Conservation (phyloP, 805 yeast species). For the Saccharomyces cerevisiae region DNA sequence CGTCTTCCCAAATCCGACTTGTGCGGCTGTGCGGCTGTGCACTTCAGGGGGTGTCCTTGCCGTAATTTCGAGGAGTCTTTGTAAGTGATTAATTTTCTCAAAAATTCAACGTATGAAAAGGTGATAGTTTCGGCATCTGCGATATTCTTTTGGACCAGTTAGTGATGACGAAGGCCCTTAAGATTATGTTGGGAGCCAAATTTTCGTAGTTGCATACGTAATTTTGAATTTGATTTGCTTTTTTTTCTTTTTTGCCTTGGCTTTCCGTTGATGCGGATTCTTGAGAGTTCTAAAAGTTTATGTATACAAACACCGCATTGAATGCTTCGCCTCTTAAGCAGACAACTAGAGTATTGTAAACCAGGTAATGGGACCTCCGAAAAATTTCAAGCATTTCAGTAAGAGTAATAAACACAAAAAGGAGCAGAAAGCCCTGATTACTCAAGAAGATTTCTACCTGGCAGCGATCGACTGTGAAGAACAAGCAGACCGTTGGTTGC, state of each 20-base stretch:
- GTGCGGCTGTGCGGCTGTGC: neutral
- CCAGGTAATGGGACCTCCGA: neutral
- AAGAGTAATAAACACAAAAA: constrained; percentile 4
- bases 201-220: neutral
- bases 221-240: neutral
- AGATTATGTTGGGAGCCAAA: neutral
- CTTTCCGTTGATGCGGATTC: neutral
- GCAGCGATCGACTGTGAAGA: constrained; percentile 28
- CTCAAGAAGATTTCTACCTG: constrained; percentile 27
- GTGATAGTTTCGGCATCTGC: neutral
- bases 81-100: neutral
- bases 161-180: neutral
- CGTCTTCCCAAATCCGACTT: neutral
- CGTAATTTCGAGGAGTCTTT: neutral
- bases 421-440: constrained; percentile 9
- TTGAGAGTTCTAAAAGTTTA: neutral
- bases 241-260: neutral
- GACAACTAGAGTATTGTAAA: neutral
- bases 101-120: neutral
- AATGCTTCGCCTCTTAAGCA: neutral
- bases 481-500: constrained; percentile 31
- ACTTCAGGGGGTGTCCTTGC: neutral
- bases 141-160: neutral
- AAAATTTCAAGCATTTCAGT: constrained; percentile 30
- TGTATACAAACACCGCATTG: neutral